Percentiles rank a stretch among this genome's conserved stretches.
phyloP scores from a whole-genome alignment of 345 rosid genomes.

The Laguncularia racemosa region DNA sequence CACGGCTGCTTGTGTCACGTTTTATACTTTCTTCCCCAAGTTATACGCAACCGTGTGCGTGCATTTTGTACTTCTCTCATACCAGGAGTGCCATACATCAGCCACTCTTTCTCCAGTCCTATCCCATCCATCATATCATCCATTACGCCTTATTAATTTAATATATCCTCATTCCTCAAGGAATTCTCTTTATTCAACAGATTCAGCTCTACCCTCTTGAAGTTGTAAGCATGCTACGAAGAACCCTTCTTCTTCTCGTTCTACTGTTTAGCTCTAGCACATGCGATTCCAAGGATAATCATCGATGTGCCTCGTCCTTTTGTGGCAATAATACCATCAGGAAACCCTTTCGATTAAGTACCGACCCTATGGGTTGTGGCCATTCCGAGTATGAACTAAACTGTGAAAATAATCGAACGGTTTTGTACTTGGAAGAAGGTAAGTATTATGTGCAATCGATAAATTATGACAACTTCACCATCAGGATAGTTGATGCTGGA shows the following conservation, averaged over 20 bases:
- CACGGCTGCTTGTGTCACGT: too few relatives aligned
- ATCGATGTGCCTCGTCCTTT: slow-evolving; percentile 3
- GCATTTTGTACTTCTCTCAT: too few relatives aligned
- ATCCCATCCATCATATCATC: too few relatives aligned
- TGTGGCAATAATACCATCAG: slow-evolving; percentile 5
- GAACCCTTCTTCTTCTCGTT: not conserved
- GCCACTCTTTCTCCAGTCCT: too few relatives aligned
- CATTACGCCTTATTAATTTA: too few relatives aligned
- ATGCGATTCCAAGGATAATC: not conserved
- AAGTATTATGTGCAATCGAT: slow-evolving; percentile 7
- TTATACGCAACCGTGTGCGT: too few relatives aligned
- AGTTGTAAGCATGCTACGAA: too few relatives aligned
- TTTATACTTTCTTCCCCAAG: too few relatives aligned
- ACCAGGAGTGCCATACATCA: too few relatives aligned
- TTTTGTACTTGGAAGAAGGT: not conserved
- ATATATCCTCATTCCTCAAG: too few relatives aligned
- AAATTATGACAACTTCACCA: slow-evolving; percentile 7
- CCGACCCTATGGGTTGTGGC: slow-evolving; percentile 7
- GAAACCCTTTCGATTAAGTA: slow-evolving; percentile 7
- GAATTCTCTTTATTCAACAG: too few relatives aligned
- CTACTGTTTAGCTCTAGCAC: not conserved
- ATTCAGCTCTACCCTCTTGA: too few relatives aligned
- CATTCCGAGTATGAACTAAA: not conserved
- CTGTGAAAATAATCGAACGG: slow-evolving; percentile 2
- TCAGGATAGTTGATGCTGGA: slow-evolving; percentile 6